phyloP scores from a whole-genome alignment of 2,329 filamentous ascomycete species.

The Colletotrichum eleusines region DNA sequence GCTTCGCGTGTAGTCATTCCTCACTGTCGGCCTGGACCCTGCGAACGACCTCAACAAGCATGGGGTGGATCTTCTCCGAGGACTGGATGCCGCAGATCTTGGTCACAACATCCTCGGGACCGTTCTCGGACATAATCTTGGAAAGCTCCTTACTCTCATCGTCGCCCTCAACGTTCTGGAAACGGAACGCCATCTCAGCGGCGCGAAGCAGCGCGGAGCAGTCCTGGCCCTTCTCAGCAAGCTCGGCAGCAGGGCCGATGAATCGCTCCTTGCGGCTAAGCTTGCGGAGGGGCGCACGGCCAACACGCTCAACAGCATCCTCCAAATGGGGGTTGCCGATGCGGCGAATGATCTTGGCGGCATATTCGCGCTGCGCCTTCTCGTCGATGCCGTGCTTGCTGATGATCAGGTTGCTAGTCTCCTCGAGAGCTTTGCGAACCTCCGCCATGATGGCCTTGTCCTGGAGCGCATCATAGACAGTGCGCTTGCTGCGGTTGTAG shows the following conservation, averaged over 20 bases:
- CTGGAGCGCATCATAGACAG: conserved; percentile 88
- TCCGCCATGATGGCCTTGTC: conserved; percentile 84
- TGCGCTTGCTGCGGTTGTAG: conserved; percentile 85
- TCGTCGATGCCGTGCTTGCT: conserved; percentile 84
- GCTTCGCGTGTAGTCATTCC: conserved; percentile 53
- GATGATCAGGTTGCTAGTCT: conserved; percentile 89
- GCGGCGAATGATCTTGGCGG: conserved; percentile 90
- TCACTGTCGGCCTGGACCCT: conserved; percentile 80
- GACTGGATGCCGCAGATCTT: conserved; percentile 86
- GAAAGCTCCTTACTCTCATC: conserved; percentile 90
- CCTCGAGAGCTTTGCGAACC: conserved; percentile 82
- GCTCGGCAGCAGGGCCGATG: conserved; percentile 88
- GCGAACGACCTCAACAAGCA: conserved; percentile 82
- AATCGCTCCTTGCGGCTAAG: conserved; percentile 95
- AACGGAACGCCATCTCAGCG: conserved; percentile 92
- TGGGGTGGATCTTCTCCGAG: conserved; percentile 80
- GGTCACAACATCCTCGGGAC: conserved; percentile 79
- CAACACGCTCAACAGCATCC: conserved; percentile 94
- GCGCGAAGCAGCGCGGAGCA: conserved; percentile 82
- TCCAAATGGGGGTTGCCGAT: conserved; percentile 95
- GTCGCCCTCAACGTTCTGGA: conserved; percentile 94
- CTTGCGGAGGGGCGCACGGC: conserved; percentile 93
- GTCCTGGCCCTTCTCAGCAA: conserved; percentile 83
- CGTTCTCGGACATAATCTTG: conserved; percentile 82
- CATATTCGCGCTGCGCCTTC: conserved; percentile 85